These are phyloP conservation scores for Trichoderma polysporum DNA, from an alignment of 2,329 filamentous ascomycete species.

Conservation along the genomic window DNA sequence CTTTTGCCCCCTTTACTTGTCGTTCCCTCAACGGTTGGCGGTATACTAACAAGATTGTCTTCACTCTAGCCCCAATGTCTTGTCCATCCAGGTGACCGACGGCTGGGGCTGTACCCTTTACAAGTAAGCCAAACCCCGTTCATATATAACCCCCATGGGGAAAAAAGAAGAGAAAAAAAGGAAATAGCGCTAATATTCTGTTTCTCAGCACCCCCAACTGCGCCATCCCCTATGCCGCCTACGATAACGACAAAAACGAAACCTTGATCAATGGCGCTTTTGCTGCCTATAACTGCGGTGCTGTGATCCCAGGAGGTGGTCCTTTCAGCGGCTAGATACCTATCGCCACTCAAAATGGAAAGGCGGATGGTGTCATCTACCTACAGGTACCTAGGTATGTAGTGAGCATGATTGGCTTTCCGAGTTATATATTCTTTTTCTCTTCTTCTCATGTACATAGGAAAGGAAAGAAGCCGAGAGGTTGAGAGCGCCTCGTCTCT, in stretches of 20 bases:
- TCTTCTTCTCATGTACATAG: neutral
- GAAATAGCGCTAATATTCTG: neutral
- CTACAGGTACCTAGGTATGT: too few relatives aligned
- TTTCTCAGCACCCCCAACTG: neutral
- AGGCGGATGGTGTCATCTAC: neutral
- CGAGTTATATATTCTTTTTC: too few relatives aligned
- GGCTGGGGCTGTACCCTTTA: neutral
- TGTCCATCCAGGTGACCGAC: neutral
- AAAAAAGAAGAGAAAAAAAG: too few relatives aligned
- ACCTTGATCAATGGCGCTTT: neutral
- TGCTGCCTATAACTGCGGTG: neutral
- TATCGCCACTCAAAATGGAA: too few relatives aligned
- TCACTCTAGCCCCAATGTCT: neutral
- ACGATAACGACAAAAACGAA: neutral
- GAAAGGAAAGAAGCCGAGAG: neutral
- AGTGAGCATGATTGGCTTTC: too few relatives aligned
- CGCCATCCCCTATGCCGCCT: neutral
- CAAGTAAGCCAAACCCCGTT: neutral
- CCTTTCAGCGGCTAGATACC: neutral
- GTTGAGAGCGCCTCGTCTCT: neutral
- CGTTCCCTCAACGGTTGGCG: neutral
- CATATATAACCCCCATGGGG: too few relatives aligned
- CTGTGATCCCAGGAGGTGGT: neutral
- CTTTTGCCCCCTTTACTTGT: neutral
- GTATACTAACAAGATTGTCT: neutral